These are phyloP conservation scores for Verticillium tricorpus DNA, from an alignment of 2,329 filamentous ascomycete genomes.

Conservation along the genomic window DNA sequence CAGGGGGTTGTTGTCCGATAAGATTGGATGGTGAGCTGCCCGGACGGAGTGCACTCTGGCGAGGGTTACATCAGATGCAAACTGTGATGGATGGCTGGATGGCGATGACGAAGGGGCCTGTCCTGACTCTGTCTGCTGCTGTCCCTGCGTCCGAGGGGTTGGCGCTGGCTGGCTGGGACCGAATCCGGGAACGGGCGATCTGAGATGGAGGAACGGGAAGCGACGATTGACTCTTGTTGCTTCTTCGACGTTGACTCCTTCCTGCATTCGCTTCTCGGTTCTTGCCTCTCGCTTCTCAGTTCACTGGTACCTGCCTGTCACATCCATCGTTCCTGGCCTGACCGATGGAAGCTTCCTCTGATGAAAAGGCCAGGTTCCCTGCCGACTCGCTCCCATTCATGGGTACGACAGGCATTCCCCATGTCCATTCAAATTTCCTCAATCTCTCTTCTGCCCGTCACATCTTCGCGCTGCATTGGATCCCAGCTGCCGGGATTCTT, in stretches of 20 bases:
- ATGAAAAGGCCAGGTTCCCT: background rate
- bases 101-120: background rate
- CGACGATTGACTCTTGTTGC: background rate
- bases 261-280: background rate
- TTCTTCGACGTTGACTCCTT: background rate
- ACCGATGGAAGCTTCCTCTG: background rate
- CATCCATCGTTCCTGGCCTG: background rate
- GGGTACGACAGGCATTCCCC: conserved; percentile 8
- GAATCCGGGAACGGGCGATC: background rate
- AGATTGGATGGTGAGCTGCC: conserved; percentile 2
- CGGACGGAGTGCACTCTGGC: background rate
- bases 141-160: background rate
- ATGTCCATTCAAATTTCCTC: conserved; percentile 5
- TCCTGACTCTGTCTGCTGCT: background rate
- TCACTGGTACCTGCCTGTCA: background rate
- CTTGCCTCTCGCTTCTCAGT: background rate
- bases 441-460: conserved; percentile 6
- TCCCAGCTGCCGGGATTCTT: background rate
- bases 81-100: background rate
- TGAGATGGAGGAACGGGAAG: background rate
- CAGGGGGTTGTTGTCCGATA: background rate
- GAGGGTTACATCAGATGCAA: conserved; percentile 3
- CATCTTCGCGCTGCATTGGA: conserved; percentile 10
- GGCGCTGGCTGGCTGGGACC: background rate
- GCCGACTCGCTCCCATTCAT: background rate